Evolutionary conservation across 441 rosid species (phyloP), one percentile per base, ranked within the genome.

Genomic region (Eugenia klotzschiana): DNA sequence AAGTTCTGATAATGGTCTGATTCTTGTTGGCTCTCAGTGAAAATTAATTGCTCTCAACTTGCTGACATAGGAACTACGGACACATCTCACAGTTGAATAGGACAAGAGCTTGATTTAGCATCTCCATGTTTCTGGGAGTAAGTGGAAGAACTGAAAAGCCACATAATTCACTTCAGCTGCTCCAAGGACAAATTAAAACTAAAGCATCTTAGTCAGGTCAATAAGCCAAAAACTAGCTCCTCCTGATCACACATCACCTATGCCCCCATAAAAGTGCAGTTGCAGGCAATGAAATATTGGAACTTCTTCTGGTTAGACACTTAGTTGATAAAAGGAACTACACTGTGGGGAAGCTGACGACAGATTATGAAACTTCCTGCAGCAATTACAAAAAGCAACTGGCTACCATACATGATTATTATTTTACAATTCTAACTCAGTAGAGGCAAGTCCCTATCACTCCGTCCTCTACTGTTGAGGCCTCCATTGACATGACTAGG

Each of bases 181-280:
- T 33, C 83, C 84, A 87, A 88, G 27, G 80, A 50, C 43, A 52
- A 43, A 81, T 87, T 56, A 37, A 81, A 72, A 82, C 85, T 80
- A 83, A 77, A 81, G 87, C 80, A 77, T 46, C 84, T 83, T 74
- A 55, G 25, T 33, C 74, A 18, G 46, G n/a, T 64, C 43, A 64
- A 33, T 33, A 64, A 64, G 74, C 43, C n/a, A 64, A 33, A 33
- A 33, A 64, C 10, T 64, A 18, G 46, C 46, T 60, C 74, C 74
- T 64, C 43, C 10, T 69, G 46, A 37, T 33, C 25, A 18, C 14
- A 11, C 25, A 20, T 69, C 25, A 69, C n/a, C 25, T 69, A 33
- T 33, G 77, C 25, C 46, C 46, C 77, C 46, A 33, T 1, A 33
- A 29, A 69, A 37, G 46, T 69, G 77, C 77, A 33, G 37, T 20